Evolutionary conservation across 1,284 basidiomycete genomes (phyloP).

Genomic region (Ceratobasidium sp.): DNA sequence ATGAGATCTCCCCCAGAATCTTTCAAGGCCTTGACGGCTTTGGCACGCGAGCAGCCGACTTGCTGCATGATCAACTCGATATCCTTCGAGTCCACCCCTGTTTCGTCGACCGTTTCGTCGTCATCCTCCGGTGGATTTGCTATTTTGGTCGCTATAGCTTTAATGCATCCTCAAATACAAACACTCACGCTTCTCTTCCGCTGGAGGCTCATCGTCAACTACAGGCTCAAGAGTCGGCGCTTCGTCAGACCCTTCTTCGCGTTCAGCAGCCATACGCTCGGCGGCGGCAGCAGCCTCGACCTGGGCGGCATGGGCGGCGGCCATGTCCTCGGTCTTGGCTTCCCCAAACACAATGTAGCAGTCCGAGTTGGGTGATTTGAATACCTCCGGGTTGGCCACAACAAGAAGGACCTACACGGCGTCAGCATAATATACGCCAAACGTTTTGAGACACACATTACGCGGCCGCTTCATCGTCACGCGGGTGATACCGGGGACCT

Average conservation of each 20-base stretch:
- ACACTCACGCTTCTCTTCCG: constrained; percentile 55
- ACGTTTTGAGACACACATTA: constrained; percentile 66
- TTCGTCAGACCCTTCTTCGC: constrained; percentile 52
- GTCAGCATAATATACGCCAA: not conserved
- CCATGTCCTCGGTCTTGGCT: constrained; percentile 96
- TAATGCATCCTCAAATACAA: constrained; percentile 48
- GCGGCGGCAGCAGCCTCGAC: constrained; percentile 53
- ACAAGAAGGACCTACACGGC: constrained; percentile 84
- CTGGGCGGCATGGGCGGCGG: constrained; percentile 82
- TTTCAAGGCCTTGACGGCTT: constrained; percentile 87
- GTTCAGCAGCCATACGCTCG: constrained; percentile 11
- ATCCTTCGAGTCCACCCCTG: constrained; percentile 90
- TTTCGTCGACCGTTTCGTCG: constrained; percentile 78
- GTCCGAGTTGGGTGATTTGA: constrained; percentile 96
- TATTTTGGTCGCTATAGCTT: constrained; percentile 46
- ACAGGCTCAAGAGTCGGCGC: constrained; percentile 64
- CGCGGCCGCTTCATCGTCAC: constrained; percentile 95
- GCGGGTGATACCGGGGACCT: constrained; percentile 90
- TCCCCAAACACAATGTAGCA: constrained; percentile 99
- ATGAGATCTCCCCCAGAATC: constrained; percentile 91
- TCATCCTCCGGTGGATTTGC: constrained; percentile 59
- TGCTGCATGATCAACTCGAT: constrained; percentile 94
- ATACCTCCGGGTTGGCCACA: constrained; percentile 92
- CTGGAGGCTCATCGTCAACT: constrained; percentile 80
- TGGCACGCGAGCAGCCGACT: constrained; percentile 78